A percentile compares a stretch with the other conserved stretches of the same genome.
Evolutionary conservation across 768 basidiomycete genomes (phyloP).

Genomic region (Suillus alpinus): DNA sequence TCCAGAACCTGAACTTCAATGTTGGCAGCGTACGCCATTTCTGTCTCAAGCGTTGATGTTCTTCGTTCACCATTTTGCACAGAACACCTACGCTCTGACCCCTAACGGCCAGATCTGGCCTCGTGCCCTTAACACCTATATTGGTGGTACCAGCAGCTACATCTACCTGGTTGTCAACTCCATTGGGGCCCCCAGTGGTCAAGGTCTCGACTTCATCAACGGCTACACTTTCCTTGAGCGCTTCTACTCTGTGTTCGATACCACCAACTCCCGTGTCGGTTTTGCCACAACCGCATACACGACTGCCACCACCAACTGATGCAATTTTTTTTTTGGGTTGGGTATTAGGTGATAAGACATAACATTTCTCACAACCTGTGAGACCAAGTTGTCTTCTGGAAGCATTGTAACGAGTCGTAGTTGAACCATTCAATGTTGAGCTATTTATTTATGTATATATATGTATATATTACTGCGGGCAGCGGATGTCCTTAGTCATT

Average conservation of each 20-base stretch:
- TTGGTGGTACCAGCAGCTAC: constrained; percentile 21
- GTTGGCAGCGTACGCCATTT: constrained; percentile 4
- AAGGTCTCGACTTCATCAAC: constrained; percentile 48
- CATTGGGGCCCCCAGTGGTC: constrained; percentile 24
- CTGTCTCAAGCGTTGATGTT: not conserved
- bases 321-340: too few relatives aligned
- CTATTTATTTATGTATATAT: too few relatives aligned
- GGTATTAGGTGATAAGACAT: too few relatives aligned
- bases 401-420: too few relatives aligned
- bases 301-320: constrained; percentile 28
- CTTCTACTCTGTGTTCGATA: constrained; percentile 67
- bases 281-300: constrained; percentile 29
- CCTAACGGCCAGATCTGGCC: constrained; percentile 33
- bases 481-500: not conserved
- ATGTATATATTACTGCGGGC: too few relatives aligned
- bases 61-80: not conserved
- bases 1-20: constrained; percentile 7
- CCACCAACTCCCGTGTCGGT: constrained; percentile 43
- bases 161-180: constrained; percentile 11
- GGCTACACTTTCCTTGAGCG: constrained; percentile 55
- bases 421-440: too few relatives aligned
- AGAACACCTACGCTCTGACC: constrained; percentile 25
- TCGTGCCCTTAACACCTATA: constrained; percentile 30
- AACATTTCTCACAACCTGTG: too few relatives aligned
- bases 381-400: too few relatives aligned